Evolutionary conservation across 257 asterid species (phyloP), one percentile per base, ranked within the genome.

Genomic region (Gentiana straminea): DNA sequence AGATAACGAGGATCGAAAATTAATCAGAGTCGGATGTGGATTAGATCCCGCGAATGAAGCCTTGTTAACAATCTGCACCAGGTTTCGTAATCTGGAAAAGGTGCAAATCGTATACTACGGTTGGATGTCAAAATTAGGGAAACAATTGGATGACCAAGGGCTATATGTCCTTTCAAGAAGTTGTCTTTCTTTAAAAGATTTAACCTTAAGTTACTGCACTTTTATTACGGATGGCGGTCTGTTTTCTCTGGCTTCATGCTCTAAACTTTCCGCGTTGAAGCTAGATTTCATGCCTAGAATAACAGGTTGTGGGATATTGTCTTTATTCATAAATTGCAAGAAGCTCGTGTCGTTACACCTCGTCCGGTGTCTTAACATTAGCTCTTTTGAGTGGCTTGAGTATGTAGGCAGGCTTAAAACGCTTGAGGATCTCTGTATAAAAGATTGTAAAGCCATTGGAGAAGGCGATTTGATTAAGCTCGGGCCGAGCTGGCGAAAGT

Each of bases 71-170:
- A 77, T 89, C 52, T 81, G 94, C 77, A 64, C 62, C 33, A 76
- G 95, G 70, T 89, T 86, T 49, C 70, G 24, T 33, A 74, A 75
- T 61, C 61, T 89, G 73, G 92, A 81, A 37, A 83, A 59, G 65
- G 77, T 89, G 5, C 94, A 89, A 62, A 81, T 89, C 51, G 63
- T 73, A 49, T 86, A 89, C 78, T 75, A 86, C 1, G 97, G 95
- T 64, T 89, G 95, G 95, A 81, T 83, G 95, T 89, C 93, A 38
- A 83, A 70, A 57, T 77, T 79, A 59, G 97, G 97, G 3, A 81
- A 75, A 63, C 97, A 89, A 60, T 65, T 86, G 51, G 94, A 81
- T 55, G 95, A 86, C 56, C 58, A 64, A 54, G 94, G 93, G 38
- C 81, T 89, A 66, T 52, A 47, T 57, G 58, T 67, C 51, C 86